A percentile compares a stretch with the other conserved stretches of the same genome.
Evolutionary conservation across 1,284 basidiomycete species (phyloP).

Genomic region (Agroathelia rolfsii): DNA sequence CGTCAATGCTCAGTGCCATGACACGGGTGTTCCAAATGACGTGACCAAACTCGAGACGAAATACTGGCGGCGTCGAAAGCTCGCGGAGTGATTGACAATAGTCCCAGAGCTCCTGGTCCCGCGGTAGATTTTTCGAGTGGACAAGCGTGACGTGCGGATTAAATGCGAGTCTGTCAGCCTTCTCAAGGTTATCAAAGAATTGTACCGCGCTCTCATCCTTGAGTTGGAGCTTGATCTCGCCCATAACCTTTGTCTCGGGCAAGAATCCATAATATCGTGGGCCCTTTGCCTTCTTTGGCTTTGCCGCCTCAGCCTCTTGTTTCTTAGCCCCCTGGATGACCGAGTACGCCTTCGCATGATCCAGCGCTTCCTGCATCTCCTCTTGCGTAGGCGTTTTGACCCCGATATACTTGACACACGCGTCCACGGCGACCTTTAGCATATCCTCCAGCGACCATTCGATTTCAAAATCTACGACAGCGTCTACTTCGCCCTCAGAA

Average conservation of each 20-base stretch:
- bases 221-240: conserved; percentile 21
- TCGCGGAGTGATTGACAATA: conserved; percentile 42
- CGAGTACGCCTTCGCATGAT: conserved; percentile 40
- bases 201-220: conserved; percentile 20
- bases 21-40: conserved; percentile 73
- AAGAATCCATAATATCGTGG: conserved; percentile 72
- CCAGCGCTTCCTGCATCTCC: conserved; percentile 51
- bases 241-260: conserved; percentile 53
- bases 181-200: conserved; percentile 43
- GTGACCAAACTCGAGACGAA: conserved; percentile 52
- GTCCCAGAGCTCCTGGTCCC: conserved; percentile 53
- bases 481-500: conserved; percentile 51
- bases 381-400: conserved; percentile 46
- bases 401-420: conserved; percentile 38
- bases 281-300: conserved; percentile 22
- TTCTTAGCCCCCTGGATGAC: conserved; percentile 23
- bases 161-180: conserved; percentile 38
- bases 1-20: conserved; percentile 68
- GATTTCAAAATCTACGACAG: conserved; percentile 56
- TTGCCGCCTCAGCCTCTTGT: conserved; percentile 24
- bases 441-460: conserved; percentile 44
- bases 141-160: conserved; percentile 84
- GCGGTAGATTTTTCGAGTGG: conserved; percentile 54
- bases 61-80: conserved; percentile 37
- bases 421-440: conserved; percentile 52